Conservation (phyloP, 768 basidiomycete species). For the Mycena albidolilacea region DNA sequence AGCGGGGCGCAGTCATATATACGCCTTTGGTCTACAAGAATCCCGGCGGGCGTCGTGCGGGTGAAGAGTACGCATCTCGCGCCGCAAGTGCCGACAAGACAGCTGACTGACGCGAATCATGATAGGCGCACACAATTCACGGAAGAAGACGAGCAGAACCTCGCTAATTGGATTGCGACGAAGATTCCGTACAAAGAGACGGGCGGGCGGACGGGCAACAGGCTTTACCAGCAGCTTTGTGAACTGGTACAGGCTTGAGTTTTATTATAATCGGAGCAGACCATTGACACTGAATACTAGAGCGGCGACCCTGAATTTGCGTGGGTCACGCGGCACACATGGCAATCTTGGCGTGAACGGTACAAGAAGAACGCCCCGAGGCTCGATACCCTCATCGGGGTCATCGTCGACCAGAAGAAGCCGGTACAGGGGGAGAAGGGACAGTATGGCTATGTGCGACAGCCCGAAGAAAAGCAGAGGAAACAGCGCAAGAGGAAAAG, state of each 20-base stretch:
- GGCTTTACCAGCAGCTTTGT: constrained; percentile 85
- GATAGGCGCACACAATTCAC: constrained; percentile 84
- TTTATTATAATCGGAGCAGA: neutral
- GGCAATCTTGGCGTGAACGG: constrained; percentile 92
- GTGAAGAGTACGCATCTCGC: constrained; percentile 75
- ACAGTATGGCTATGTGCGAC: constrained; percentile 86
- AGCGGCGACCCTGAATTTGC: constrained; percentile 77
- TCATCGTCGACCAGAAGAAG: constrained; percentile 79
- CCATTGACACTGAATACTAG: constrained; percentile 51
- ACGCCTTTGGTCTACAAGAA: constrained; percentile 89
- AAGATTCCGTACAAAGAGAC: constrained; percentile 90
- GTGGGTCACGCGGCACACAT: constrained; percentile 88
- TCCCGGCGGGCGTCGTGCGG: constrained; percentile 84
- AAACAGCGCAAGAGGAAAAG: constrained; percentile 64
- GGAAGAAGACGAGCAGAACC: constrained; percentile 79
- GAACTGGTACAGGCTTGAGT: constrained; percentile 66
- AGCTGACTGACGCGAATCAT: neutral
- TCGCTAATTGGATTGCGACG: constrained; percentile 85
- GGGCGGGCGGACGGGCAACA: constrained; percentile 86
- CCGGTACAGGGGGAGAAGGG: constrained; percentile 82
- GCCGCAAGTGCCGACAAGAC: constrained; percentile 11
- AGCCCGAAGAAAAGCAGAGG: constrained; percentile 78
- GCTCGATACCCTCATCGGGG: constrained; percentile 74
- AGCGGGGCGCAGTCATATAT: constrained; percentile 73
- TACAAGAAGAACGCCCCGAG: constrained; percentile 87